Base-by-base conservation (phyloP, 2,329 filamentous ascomycete species). In the Teratosphaeria nubilosa region DNA sequence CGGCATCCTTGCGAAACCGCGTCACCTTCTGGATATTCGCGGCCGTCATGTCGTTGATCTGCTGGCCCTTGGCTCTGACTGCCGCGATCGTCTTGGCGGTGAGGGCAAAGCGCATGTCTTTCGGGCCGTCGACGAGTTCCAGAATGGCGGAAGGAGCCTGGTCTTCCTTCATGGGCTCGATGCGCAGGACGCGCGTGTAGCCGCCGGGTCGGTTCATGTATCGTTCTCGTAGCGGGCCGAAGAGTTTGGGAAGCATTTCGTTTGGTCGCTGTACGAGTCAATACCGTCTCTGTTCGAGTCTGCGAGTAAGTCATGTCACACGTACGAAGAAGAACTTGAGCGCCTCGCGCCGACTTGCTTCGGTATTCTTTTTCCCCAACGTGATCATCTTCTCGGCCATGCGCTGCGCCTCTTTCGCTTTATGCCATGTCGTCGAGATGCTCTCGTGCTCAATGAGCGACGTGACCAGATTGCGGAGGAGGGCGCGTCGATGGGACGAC, bases 381-480 rank as follows among this genome's bases (percentile, higher is more conserved):
- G 91, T 96, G 69, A 99, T 91, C 65, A 97, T 80, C 79, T 95
- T 95, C 72, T 99, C 94, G 7, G 91, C 94, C 66, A 97, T 74
- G 51, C 89, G 83, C 77, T 99, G 94, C 22, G 94, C 89, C 78
- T 99, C 94, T 77, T 97, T 99, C 53, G 94, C 94, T 77, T 97
- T 97, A 73, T 87, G 86, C 82, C 88, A 96, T 76, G 94, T 96
- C 55, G 94, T 99, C 63, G 87, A 86, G 77, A 99, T 95, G 63
- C 90, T 86, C 78, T 99, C 94, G 75, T 95, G 85, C 75, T 89
- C 82, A 77, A 99, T 88, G 65, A 99, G 87, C 57, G 92, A 94
- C 65, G 92, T 96, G 73, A 97, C 91, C 61, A 99, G 81, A 76
- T 97, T 96, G 70, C 94, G 90, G 65, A 99, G 86, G 66, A 99